Evolutionary conservation across 805 yeast species (phyloP).

Genomic region (Candida khao-thaluensis): DNA sequence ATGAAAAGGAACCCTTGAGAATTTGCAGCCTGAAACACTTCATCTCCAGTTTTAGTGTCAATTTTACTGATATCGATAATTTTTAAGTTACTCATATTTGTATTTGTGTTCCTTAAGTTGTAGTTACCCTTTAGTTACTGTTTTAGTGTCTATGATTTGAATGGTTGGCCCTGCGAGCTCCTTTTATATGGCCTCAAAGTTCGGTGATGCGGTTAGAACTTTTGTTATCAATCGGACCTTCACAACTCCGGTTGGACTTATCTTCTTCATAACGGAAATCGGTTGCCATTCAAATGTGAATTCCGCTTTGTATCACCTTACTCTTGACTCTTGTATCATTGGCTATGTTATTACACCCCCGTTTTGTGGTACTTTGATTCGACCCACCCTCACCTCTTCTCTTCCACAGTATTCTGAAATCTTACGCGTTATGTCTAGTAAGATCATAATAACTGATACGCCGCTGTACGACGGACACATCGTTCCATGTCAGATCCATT

Average conservation of each 20-base stretch:
- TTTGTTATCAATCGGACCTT: constrained; percentile 2
- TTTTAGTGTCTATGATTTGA: too few relatives aligned
- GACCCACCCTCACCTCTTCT: too few relatives aligned
- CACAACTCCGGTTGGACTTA: constrained; percentile 1
- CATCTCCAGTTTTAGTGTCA: constrained; percentile 44
- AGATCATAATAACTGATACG: constrained; percentile 12
- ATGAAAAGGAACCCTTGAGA: constrained; percentile 64
- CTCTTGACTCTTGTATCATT: too few relatives aligned
- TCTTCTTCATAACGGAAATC: neutral
- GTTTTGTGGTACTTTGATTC: too few relatives aligned
- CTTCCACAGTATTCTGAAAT: neutral
- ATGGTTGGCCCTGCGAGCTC: neutral
- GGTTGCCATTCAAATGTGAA: too few relatives aligned
- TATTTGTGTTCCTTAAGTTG: neutral
- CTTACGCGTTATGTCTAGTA: constrained; percentile 9
- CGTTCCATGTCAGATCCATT: constrained; percentile 27
- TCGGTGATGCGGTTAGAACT: constrained; percentile 4
- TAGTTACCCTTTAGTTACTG: too few relatives aligned
- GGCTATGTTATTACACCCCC: too few relatives aligned
- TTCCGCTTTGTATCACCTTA: neutral
- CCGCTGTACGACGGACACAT: constrained; percentile 23
- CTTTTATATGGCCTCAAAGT: neutral
- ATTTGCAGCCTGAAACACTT: constrained; percentile 58
- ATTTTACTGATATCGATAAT: constrained; percentile 56
- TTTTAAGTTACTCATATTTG: constrained; percentile 27